Evolutionary conservation across 495 filamentous ascomycete species (phyloP), one percentile per base, ranked within the genome.

Genomic region (Parmelia sp.): DNA sequence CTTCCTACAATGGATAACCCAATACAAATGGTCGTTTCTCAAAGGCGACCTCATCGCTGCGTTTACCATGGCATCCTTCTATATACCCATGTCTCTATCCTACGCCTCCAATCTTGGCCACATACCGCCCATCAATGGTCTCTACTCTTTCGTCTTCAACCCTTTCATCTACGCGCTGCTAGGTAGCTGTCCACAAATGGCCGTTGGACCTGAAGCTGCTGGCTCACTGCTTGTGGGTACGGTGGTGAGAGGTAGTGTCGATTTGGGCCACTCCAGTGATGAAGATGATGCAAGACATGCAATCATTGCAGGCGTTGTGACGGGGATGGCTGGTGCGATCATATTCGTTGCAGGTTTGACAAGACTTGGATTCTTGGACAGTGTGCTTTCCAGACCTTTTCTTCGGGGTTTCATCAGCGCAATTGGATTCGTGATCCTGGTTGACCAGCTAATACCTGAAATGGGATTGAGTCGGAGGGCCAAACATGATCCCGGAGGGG

Each of bases 1-100:
- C 1, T 88, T 91, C 60, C 76, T 96, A 65, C 89, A 87, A 62
- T 99, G 94, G 94, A 85, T 94, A 39, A 77, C 77, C 45, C 87
- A 95, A 72, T 99, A 99, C 71, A 84, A 76, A 65, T 89, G 83
- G 85, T 82, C 83, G 8, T 96, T 87, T 73, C 74, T 97, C 35
- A 82, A 87, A 68, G 94, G 95, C 37, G 94, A 99, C 76, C 78
- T 97, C 37, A 79, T 92, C 14, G 92, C 94, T 17, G 82, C 89
- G 55, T 73, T 97, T 60, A 97, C 94, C 3, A 87, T 99, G 76
- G 91, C 93, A 1, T 96, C 92, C 19, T 92, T 99, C 78, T 99
- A 99, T 71, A 90, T 99, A 44, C 94, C 94, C 33, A 97, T 99
- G 93, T 87, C 93, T 0, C 83, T 99, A 35, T 97, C 92, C 7